Evolutionary conservation across 176 grass and related monocot species (phyloP).

Genomic region (Carex parvula): DNA sequence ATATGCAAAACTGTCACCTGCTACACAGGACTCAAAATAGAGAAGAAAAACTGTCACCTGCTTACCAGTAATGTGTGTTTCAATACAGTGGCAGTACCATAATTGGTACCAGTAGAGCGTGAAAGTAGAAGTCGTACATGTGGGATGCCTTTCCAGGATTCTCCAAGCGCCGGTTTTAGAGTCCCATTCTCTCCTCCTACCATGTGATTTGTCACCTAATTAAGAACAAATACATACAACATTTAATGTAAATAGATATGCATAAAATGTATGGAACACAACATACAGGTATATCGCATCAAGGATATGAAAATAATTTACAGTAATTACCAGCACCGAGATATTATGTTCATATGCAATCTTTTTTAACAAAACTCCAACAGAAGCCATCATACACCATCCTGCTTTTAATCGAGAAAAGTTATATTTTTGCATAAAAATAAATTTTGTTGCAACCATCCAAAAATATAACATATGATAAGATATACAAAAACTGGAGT

Average conservation of each 20-base stretch:
- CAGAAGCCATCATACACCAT: slow-evolving; percentile 57
- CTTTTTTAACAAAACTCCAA: slow-evolving; percentile 61
- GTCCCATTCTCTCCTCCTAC: slow-evolving; percentile 22
- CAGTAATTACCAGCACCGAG: slow-evolving; percentile 47
- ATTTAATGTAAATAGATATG: neutral
- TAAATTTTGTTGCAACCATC: slow-evolving; percentile 8
- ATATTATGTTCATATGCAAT: slow-evolving; percentile 68
- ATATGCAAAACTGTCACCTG: slow-evolving; percentile 1
- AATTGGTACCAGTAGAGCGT: neutral
- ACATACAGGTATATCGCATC: neutral
- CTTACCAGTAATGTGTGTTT: slow-evolving; percentile 27
- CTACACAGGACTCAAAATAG: neutral
- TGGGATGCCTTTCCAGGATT: slow-evolving; percentile 27
- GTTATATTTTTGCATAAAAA: neutral
- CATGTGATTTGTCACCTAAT: slow-evolving; percentile 32
- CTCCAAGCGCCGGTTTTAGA: slow-evolving; percentile 25
- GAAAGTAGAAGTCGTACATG: slow-evolving; percentile 26
- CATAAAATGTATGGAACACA: neutral
- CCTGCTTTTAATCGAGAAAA: slow-evolving; percentile 33
- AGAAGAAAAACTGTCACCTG: neutral
- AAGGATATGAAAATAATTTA: neutral
- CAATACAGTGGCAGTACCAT: neutral
- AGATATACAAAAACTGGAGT: slow-evolving; percentile 22
- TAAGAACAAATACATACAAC: neutral
- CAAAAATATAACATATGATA: slow-evolving; percentile 7